Conservation (phyloP, 768 basidiomycete genomes). For the Floccularia luteovirens region DNA sequence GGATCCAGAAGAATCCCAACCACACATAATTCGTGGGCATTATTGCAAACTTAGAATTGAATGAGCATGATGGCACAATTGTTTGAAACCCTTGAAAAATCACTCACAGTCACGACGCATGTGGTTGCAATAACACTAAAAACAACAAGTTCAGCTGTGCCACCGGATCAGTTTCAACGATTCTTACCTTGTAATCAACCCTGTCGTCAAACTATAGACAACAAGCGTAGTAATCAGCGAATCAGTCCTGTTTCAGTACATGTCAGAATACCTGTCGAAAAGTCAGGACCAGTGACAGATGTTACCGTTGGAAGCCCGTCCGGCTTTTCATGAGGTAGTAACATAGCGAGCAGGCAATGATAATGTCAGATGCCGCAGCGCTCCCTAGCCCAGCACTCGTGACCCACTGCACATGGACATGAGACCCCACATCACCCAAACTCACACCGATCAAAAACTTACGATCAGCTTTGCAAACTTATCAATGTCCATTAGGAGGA, state of each 20-base stretch:
- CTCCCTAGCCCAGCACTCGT: slow-evolving; percentile 38
- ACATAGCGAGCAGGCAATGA: slow-evolving; percentile 40
- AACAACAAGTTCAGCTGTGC: slow-evolving; percentile 1
- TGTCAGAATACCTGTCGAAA: not conserved
- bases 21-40: slow-evolving; percentile 41
- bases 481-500: slow-evolving; percentile 21
- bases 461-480: slow-evolving; percentile 29
- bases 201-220: slow-evolving; percentile 36
- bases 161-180: not conserved
- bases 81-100: slow-evolving; percentile 1
- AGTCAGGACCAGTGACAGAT: slow-evolving; percentile 5
- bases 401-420: slow-evolving; percentile 36
- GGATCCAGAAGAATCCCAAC: slow-evolving; percentile 43
- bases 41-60: slow-evolving; percentile 25
- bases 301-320: slow-evolving; percentile 36
- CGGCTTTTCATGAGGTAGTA: slow-evolving; percentile 38
- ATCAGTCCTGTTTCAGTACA: slow-evolving; percentile 24
- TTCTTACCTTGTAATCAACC: slow-evolving; percentile 32
- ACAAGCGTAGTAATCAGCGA: slow-evolving; percentile 35
- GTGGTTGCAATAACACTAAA: slow-evolving; percentile 31
- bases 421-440: slow-evolving; percentile 28
- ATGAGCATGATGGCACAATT: slow-evolving; percentile 2
- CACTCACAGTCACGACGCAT: slow-evolving; percentile 29
- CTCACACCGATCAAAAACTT: slow-evolving; percentile 8
- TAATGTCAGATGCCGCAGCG: slow-evolving; percentile 39